Base-by-base conservation (phyloP, 345 rosid genomes). In the Boechera stricta region DNA sequence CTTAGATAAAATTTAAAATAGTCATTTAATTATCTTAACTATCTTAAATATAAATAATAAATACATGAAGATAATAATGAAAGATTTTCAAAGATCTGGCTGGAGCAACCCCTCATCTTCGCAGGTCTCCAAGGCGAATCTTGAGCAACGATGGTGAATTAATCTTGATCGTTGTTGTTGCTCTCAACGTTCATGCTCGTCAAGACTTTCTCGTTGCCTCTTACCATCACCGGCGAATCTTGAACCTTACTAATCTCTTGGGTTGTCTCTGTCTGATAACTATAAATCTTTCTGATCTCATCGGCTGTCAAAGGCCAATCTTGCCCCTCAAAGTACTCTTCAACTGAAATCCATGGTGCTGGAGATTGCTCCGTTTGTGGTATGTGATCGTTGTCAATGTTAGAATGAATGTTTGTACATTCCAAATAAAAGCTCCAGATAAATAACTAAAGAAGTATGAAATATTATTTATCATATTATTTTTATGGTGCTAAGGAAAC, bases 231-330 rank as follows among this genome's bases (percentile, higher is more conserved):
- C 7, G 32, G 47, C 41, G 0, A 81, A 62, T 29, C 54, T 35
- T 0, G 84, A 45, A 2, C 82, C 80, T 7, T 82, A 78, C 0
- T 88, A 88, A 72, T 61, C 84, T 8, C 83, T 11, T 61, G 12
- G 11, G 11, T 10, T 31, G 60, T 24, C 15, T 52, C 31, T 13
- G 38, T 10, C 10, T 5, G 21, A 56, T 13, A 6, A 56, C 38
- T 56, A 7, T 56, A 56, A 29, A 56, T 56, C 5, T 56, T 31
- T 13, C 13, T 11, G 38, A 31, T 16, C 35, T 52, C 62, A 15
- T 57, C 12, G 2, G 5, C 11, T 57, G 41, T 57, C 21, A 57
- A 32, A 32, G 62, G 62, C 41, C 62, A 57, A 31, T 0, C 24
- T 57, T 5, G 10, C 18, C 0, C 0, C 41, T 5, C 31, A 16